Evolutionary conservation across 1,139 yeast genomes (phyloP).

Genomic region (Lizanozyma gosingica): DNA sequence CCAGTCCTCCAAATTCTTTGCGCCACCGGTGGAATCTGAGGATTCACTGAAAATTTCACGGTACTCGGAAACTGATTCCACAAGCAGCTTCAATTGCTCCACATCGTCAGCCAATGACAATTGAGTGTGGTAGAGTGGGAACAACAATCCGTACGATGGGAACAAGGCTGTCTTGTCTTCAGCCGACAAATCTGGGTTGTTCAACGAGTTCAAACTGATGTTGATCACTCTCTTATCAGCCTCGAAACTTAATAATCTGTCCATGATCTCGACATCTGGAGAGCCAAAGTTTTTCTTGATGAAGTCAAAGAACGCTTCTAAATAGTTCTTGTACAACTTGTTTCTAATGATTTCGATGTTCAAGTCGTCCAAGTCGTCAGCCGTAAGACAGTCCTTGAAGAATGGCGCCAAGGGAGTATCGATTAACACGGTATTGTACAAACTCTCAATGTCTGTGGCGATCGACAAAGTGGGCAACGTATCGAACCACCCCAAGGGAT

Average conservation of each 20-base stretch:
- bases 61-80: slow-evolving; percentile 69
- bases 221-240: slow-evolving; percentile 94
- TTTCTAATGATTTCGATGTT: slow-evolving; percentile 94
- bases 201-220: slow-evolving; percentile 82
- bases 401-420: slow-evolving; percentile 98
- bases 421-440: slow-evolving; percentile 88
- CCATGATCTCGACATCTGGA: slow-evolving; percentile 82
- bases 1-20: slow-evolving; percentile 76
- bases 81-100: slow-evolving; percentile 69
- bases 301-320: slow-evolving; percentile 77
- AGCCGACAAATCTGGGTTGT: slow-evolving; percentile 58
- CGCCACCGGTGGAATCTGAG: slow-evolving; percentile 30
- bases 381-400: slow-evolving; percentile 85
- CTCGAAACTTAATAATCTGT: slow-evolving; percentile 69
- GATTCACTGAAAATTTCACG: slow-evolving; percentile 60
- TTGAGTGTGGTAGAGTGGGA: slow-evolving; percentile 64
- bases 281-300: slow-evolving; percentile 49
- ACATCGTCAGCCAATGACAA: slow-evolving; percentile 75
- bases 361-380: slow-evolving; percentile 89
- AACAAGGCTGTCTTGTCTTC: slow-evolving; percentile 65
- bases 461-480: slow-evolving; percentile 91
- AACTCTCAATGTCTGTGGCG: slow-evolving; percentile 87
- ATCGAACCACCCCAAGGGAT: slow-evolving; percentile 98
- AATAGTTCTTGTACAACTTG: slow-evolving; percentile 82
- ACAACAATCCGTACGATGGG: slow-evolving; percentile 75